Percentiles rank a stretch among this genome's conserved stretches.
phyloP scores from a whole-genome alignment of 2,329 filamentous ascomycete species.

The Paramyrothecium sp. region DNA sequence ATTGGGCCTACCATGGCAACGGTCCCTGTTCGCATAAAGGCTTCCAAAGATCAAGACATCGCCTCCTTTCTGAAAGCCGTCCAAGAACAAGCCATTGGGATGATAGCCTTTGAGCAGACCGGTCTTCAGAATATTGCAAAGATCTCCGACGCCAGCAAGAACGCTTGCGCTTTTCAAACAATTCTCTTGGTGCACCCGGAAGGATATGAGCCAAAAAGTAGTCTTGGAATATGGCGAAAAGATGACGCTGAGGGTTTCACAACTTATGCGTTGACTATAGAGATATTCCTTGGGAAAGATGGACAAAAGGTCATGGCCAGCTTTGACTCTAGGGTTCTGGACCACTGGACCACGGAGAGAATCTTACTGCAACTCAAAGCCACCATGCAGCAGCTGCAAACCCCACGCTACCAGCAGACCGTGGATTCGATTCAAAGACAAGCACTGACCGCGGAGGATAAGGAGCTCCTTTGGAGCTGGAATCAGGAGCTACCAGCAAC shows the following conservation, averaged over 20 bases:
- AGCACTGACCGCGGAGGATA: not conserved
- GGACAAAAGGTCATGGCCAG: constrained; percentile 16
- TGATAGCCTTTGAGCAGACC: constrained; percentile 12
- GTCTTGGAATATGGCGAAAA: not conserved
- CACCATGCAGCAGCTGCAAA: not conserved
- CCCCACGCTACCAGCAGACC: not conserved
- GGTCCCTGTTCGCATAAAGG: constrained; percentile 16
- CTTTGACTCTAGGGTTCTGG: constrained; percentile 19
- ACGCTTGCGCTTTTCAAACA: constrained; percentile 9
- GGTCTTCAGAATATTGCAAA: constrained; percentile 18
- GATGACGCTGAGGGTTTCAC: not conserved
- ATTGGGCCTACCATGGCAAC: constrained; percentile 23
- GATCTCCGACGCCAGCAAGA: constrained; percentile 3
- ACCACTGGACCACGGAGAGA: not conserved
- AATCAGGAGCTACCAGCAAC: constrained; percentile 1
- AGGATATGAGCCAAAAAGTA: not conserved
- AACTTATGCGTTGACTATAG: not conserved
- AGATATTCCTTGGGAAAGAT: constrained; percentile 3
- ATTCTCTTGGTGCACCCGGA: constrained; percentile 6
- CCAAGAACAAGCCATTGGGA: constrained; percentile 9
- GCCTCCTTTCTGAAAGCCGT: constrained; percentile 10
- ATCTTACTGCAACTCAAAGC: not conserved
- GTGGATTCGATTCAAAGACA: constrained; percentile 5
- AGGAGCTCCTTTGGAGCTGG: not conserved
- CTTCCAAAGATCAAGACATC: constrained; percentile 8